Percentiles rank a stretch among this genome's conserved stretches.
Evolutionary conservation across 2,329 filamentous ascomycete genomes (phyloP).

Genomic region (Hymenoscyphus fructigenus): DNA sequence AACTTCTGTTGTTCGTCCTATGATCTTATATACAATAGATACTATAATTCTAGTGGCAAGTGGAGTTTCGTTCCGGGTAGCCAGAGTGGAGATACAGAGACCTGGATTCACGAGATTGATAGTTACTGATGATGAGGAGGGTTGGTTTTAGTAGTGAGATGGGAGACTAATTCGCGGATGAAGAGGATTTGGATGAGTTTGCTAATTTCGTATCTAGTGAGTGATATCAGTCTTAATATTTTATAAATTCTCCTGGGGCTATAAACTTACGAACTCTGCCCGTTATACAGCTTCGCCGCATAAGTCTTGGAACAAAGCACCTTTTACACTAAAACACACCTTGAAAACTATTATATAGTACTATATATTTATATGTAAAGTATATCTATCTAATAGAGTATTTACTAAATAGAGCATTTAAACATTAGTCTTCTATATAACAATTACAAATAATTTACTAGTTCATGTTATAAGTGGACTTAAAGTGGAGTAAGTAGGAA

Average conservation of each 20-base stretch:
- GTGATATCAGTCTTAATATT: neutral
- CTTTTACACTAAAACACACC: too few relatives aligned
- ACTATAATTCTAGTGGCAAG: neutral
- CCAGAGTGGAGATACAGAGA: neutral
- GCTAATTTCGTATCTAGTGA: slow-evolving; percentile 30
- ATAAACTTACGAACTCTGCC: slow-evolving; percentile 25
- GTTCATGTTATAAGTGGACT: too few relatives aligned
- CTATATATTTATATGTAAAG: too few relatives aligned
- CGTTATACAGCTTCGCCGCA: too few relatives aligned
- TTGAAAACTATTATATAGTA: too few relatives aligned
- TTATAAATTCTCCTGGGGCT: neutral
- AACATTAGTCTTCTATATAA: too few relatives aligned
- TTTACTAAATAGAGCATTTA: too few relatives aligned
- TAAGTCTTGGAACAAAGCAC: too few relatives aligned
- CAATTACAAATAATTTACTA: too few relatives aligned
- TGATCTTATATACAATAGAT: neutral
- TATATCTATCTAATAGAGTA: too few relatives aligned
- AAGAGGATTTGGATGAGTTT: slow-evolving; percentile 30
- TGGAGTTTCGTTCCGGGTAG: neutral
- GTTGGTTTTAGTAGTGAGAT: neutral
- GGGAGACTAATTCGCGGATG: slow-evolving; percentile 25
- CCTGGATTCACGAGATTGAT: slow-evolving; percentile 24
- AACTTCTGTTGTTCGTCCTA: slow-evolving; percentile 43
- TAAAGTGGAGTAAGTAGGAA: too few relatives aligned
- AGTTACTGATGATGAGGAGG: slow-evolving; percentile 21